Percentiles rank a stretch among this genome's conserved stretches.
phyloP scores from a whole-genome alignment of 768 basidiomycete species.

The Mycena rosella region DNA sequence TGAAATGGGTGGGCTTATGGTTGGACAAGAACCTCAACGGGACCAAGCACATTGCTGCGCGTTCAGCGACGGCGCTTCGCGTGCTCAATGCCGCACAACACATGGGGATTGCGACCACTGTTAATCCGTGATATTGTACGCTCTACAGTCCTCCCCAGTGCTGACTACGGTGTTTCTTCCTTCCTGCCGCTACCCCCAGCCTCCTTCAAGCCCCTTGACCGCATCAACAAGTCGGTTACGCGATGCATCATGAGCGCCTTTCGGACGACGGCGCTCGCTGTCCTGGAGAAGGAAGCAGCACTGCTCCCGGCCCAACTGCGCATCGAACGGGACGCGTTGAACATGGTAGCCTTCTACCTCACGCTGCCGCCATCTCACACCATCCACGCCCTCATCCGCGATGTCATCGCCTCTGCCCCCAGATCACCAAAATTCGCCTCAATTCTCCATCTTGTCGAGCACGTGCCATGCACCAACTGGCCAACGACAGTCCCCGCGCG shows the following conservation, averaged over 20 bases:
- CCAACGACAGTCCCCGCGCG: neutral
- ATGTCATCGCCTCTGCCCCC: no score
- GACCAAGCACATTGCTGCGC: neutral
- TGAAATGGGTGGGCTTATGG: neutral
- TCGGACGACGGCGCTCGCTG: neutral
- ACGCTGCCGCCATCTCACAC: no score
- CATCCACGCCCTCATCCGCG: no score
- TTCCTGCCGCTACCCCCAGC: neutral
- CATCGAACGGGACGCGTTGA: no score
- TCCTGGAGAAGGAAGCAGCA: no score
- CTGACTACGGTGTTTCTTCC: constrained; percentile 3
- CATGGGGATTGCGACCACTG: neutral
- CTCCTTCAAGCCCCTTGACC: neutral
- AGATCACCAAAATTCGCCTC: no score
- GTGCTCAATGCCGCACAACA: neutral
- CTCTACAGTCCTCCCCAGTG: constrained; percentile 6
- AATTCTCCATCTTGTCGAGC: neutral
- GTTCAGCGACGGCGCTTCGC: neutral
- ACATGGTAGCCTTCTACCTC: no score
- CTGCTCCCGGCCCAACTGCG: no score
- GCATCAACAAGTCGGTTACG: neutral
- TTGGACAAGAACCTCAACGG: neutral
- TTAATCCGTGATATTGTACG: neutral
- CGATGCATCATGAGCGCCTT: neutral
- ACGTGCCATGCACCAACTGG: neutral